Conservation (phyloP, 345 rosid species). For the Syzygium aromaticum region DNA sequence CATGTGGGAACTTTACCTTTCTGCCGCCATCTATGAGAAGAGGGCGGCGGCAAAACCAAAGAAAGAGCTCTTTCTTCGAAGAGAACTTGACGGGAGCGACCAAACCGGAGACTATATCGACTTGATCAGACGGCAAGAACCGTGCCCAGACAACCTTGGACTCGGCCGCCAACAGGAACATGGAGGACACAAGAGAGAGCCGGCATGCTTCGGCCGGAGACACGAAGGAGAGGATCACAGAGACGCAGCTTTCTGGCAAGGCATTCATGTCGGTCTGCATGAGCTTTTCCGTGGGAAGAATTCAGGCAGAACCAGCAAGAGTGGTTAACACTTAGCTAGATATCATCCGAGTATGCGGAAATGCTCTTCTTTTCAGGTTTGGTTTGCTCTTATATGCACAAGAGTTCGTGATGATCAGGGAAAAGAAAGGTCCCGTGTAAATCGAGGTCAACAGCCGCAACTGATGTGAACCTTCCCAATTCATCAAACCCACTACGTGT, state of each 20-base stretch:
- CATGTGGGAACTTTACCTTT: not conserved
- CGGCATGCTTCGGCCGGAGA: constrained; percentile 45
- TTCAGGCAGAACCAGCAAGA: not conserved
- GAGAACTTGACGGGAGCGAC: constrained; percentile 6
- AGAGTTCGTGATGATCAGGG: not conserved
- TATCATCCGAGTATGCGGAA: not conserved
- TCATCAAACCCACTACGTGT: not conserved
- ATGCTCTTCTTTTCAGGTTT: not conserved
- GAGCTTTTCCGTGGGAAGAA: not conserved
- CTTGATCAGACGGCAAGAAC: constrained; percentile 40
- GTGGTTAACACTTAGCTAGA: not conserved
- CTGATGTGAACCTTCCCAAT: not conserved
- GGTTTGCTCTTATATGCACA: not conserved
- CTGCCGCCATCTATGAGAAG: constrained; percentile 17
- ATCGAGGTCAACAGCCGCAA: not conserved
- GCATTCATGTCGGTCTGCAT: not conserved
- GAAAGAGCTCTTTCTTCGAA: constrained; percentile 23
- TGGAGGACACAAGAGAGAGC: constrained; percentile 34
- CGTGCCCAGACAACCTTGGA: constrained; percentile 52
- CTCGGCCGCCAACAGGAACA: constrained; percentile 45
- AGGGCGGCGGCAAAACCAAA: constrained; percentile 10
- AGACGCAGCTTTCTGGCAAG: constrained; percentile 56
- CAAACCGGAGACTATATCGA: constrained; percentile 4
- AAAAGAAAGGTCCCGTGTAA: not conserved
- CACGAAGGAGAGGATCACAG: constrained; percentile 44